A percentile compares a stretch with the other conserved stretches of the same genome.
These are phyloP conservation scores for Yamadazyma atlantica DNA, from an alignment of 1,139 yeast genomes.

Conservation along the genomic window DNA sequence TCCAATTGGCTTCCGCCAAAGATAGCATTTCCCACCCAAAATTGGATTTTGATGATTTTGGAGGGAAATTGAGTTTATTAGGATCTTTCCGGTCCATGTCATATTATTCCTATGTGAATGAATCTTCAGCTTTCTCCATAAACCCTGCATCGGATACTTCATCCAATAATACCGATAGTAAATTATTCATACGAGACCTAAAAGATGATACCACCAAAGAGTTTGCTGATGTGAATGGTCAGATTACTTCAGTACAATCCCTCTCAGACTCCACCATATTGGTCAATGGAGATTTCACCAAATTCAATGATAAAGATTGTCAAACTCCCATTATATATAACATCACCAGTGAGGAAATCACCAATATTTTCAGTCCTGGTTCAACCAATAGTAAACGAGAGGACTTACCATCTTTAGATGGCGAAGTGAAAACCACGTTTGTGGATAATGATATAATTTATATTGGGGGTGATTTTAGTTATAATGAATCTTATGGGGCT, in stretches of 20 bases:
- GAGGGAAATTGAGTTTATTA: conserved; percentile 54
- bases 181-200: conserved; percentile 32
- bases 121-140: conserved; percentile 24
- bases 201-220: conserved; percentile 27
- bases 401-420: conserved; percentile 30
- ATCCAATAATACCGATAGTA: conserved; percentile 11
- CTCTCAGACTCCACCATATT: conserved; percentile 32
- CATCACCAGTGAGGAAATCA: conserved; percentile 41
- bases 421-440: conserved; percentile 53
- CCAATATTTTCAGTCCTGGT: conserved; percentile 30
- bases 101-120: conserved; percentile 55
- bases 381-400: conserved; percentile 22
- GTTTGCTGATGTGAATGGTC: conserved; percentile 36
- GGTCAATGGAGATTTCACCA: conserved; percentile 44
- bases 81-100: conserved; percentile 69
- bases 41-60: conserved; percentile 30
- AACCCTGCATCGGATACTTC: conserved; percentile 1
- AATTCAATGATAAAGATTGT: conserved; percentile 34
- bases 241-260: conserved; percentile 27
- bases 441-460: conserved; percentile 53
- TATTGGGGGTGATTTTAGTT: conserved; percentile 77
- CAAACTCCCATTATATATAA: conserved; percentile 59
- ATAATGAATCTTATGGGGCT: conserved; percentile 56
- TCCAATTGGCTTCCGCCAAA: not conserved
- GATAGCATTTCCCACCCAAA: conserved; percentile 24